A percentile compares a stretch with the other conserved stretches of the same genome.
These are phyloP conservation scores for Auricularia auricula-judae DNA, from an alignment of 768 basidiomycete species.

Conservation along the genomic window DNA sequence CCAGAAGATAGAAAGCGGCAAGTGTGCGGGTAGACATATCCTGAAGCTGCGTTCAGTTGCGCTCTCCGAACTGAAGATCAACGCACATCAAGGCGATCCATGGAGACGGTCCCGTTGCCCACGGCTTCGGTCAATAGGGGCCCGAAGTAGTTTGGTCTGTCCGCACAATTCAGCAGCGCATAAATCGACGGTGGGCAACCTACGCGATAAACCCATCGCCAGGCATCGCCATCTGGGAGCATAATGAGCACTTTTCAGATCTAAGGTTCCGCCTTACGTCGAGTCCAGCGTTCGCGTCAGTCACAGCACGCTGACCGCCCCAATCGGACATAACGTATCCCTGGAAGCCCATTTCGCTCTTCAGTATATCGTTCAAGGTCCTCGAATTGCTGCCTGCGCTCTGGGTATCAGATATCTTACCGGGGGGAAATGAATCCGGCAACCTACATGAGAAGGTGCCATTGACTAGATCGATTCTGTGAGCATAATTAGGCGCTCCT, in stretches of 20 bases:
- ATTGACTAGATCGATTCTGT: constrained; percentile 3
- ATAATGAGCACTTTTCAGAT: background rate
- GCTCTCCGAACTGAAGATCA: constrained; percentile 17
- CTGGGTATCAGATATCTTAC: background rate
- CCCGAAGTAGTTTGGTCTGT: constrained; percentile 34
- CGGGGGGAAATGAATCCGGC: too few relatives aligned
- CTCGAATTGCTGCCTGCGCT: constrained; percentile 5
- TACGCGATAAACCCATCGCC: constrained; percentile 28
- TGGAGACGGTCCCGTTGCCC: constrained; percentile 45
- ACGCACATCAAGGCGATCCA: constrained; percentile 40
- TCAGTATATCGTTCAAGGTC: constrained; percentile 14
- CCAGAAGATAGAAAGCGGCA: constrained; percentile 55
- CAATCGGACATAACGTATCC: constrained; percentile 33
- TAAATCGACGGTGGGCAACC: background rate
- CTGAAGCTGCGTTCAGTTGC: constrained; percentile 13
- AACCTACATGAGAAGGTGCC: constrained; percentile 12
- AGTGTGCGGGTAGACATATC: constrained; percentile 66
- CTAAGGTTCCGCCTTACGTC: constrained; percentile 32
- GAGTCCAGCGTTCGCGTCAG: constrained; percentile 47
- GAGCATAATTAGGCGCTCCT: too few relatives aligned
- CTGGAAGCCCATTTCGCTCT: constrained; percentile 15
- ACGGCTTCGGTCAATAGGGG: constrained; percentile 46
- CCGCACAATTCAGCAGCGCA: background rate
- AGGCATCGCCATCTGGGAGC: constrained; percentile 57
- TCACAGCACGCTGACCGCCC: constrained; percentile 51